Base-by-base conservation (phyloP, 1,284 basidiomycete species). In the Peniophora sp. region DNA sequence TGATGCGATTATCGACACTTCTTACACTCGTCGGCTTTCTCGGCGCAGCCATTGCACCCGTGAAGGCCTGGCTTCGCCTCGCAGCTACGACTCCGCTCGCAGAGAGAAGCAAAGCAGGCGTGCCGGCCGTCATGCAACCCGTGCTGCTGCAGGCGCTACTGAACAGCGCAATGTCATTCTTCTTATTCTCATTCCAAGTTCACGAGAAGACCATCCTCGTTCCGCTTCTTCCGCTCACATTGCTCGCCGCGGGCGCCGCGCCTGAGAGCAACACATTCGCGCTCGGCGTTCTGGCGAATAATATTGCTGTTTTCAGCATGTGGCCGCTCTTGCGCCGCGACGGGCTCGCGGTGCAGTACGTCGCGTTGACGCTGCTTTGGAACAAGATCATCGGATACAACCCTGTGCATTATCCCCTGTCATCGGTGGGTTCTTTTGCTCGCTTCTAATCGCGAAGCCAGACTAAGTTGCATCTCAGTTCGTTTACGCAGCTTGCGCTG, bases 141-240 rank as follows among this genome's bases (percentile, higher is more conserved):
- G 56, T 87, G 32, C 73, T 85, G 44, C 85, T 78, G 16, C 90
- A 81, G 61, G 85, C 83, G 2, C 70, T 91, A 32, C 72, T 89
- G 48, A 83, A 81, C 14, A 82, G 79, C 1, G 84, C 88, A 0
- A 76, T 95, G 72, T 87, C 92, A 3, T 96, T 97, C 74, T 97
- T 94, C 70, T 72, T 98, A 22, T 95, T 97, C 69, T 94, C 92
- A 6, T 96, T 97, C 65, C 93, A 97, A 63, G 93, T 94, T 24
- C 93, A 96, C 67, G 93, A 97, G 67, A 97, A 97, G 73, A 88
- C 88, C 2, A 89, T 97, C 46, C 64, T 97, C n/a, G 64, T 97
- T 0, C 92, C 93, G 2, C 72, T 97, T 19, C 68, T 97, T 56
- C 94, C 94, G 0, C 71, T 95, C 23, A 90, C 84, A 0, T 72